Conservation (phyloP, 495 filamentous ascomycete species). For the Aspergillus bertholletiae region DNA sequence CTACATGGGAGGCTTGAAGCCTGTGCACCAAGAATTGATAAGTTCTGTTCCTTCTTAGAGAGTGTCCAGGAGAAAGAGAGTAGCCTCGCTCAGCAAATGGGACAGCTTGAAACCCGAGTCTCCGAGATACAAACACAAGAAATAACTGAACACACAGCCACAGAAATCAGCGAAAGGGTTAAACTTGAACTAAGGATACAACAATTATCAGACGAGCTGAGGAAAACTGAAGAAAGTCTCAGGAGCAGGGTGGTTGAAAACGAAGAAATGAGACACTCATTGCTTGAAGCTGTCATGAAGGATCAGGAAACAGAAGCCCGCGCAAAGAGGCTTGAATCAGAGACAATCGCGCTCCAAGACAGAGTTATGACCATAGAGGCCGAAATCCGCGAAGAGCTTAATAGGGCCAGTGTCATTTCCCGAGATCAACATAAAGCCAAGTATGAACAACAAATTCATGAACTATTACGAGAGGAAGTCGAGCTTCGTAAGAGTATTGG, state of each 20-base stretch:
- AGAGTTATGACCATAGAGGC: slow-evolving; percentile 17
- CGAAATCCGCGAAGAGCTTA: slow-evolving; percentile 23
- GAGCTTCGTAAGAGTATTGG: slow-evolving; percentile 14
- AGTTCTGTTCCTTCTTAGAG: slow-evolving; percentile 16
- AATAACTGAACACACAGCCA: slow-evolving; percentile 10
- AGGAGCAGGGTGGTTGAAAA: slow-evolving; percentile 14
- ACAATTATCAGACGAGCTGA: slow-evolving; percentile 11
- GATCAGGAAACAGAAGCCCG: slow-evolving; percentile 12
- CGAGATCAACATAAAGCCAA: slow-evolving; percentile 17
- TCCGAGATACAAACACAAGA: slow-evolving; percentile 17
- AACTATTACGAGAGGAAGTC: slow-evolving; percentile 19
- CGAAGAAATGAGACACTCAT: slow-evolving; percentile 13
- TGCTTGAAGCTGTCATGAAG: slow-evolving; percentile 14
- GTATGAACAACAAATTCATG: slow-evolving; percentile 23
- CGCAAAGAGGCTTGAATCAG: slow-evolving; percentile 9
- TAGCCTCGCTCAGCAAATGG: slow-evolving; percentile 19
- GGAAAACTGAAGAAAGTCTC: slow-evolving; percentile 12
- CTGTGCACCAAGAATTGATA: slow-evolving; percentile 17
- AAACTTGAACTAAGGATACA: slow-evolving; percentile 26
- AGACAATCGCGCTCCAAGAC: slow-evolving; percentile 18
- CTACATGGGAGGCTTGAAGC: slow-evolving; percentile 18
- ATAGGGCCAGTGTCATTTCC: slow-evolving; percentile 13
- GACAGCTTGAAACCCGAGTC: slow-evolving; percentile 18
- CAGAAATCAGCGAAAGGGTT: slow-evolving; percentile 17
- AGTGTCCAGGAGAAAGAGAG: slow-evolving; percentile 12